These are phyloP conservation scores for Botrytis fragariae DNA, from an alignment of 2,329 filamentous ascomycete species.

Conservation along the genomic window DNA sequence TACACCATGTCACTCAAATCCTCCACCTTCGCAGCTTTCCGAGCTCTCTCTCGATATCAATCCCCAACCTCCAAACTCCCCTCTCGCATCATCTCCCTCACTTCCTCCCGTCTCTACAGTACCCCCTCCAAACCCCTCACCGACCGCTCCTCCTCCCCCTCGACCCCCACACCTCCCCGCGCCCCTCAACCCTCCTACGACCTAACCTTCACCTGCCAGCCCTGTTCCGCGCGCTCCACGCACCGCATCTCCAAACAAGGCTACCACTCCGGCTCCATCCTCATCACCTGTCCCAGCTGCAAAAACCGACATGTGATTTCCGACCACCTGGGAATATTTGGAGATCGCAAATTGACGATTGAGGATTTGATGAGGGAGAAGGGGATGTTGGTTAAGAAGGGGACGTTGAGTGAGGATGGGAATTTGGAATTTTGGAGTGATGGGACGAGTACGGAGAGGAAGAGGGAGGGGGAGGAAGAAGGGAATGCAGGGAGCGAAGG, in stretches of 20 bases:
- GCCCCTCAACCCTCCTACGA: constrained; percentile 65
- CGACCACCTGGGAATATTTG: constrained; percentile 83
- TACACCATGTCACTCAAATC: constrained; percentile 9
- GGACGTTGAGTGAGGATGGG: constrained; percentile 70
- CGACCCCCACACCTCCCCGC: background rate
- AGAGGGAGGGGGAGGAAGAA: background rate
- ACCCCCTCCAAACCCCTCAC: background rate
- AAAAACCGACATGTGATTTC: constrained; percentile 86
- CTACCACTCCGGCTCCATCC: constrained; percentile 84
- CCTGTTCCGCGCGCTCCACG: constrained; percentile 74
- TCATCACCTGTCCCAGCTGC: constrained; percentile 86
- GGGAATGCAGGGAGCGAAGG: background rate
- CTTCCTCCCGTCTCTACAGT: background rate
- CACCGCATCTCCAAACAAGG: constrained; percentile 91
- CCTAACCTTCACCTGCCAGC: constrained; percentile 89
- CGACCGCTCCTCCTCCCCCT: background rate
- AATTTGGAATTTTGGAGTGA: constrained; percentile 93
- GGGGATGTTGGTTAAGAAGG: constrained; percentile 70
- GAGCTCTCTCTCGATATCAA: constrained; percentile 9
- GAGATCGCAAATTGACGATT: constrained; percentile 65
- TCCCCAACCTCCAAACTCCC: background rate
- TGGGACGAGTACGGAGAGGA: constrained; percentile 31
- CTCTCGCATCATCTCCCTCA: background rate
- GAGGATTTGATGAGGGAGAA: constrained; percentile 76
- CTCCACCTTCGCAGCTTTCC: background rate